Evolutionary conservation across 768 basidiomycete species (phyloP).

Genomic region (Phaeotremella fagi): DNA sequence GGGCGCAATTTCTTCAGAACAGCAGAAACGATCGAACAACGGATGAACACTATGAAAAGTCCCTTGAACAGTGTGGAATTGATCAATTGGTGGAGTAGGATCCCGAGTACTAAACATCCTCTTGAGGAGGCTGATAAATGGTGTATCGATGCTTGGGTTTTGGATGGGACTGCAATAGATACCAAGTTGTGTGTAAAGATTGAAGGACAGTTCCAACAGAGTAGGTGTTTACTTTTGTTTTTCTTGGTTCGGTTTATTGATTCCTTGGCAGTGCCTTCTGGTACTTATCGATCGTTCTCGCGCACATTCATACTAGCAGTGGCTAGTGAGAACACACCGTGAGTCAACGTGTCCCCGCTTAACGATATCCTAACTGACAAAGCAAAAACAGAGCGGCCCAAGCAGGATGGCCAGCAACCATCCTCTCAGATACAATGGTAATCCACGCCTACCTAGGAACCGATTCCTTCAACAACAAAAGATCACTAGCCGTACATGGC

Average conservation of each 20-base stretch:
- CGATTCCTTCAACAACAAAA: conserved; percentile 64
- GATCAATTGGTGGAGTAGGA: conserved; percentile 56
- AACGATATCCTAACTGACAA: not conserved
- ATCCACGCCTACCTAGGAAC: conserved; percentile 78
- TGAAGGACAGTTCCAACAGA: conserved; percentile 87
- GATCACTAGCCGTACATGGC: conserved; percentile 42
- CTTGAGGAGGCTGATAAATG: conserved; percentile 75
- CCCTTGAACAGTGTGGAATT: conserved; percentile 59
- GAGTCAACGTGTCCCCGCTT: conserved; percentile 48
- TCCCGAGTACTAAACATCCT: conserved; percentile 81
- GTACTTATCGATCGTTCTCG: conserved; percentile 86
- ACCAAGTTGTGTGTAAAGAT: conserved; percentile 63
- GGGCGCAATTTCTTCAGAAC: conserved; percentile 50
- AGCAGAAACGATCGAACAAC: conserved; percentile 25
- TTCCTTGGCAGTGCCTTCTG: conserved; percentile 57
- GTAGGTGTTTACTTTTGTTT: conserved; percentile 55
- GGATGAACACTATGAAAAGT: conserved; percentile 59
- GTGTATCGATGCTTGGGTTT: conserved; percentile 76
- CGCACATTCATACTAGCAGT: conserved; percentile 82
- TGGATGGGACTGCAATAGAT: conserved; percentile 46
- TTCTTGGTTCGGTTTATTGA: not conserved
- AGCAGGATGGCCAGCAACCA: conserved; percentile 82
- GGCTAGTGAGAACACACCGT: conserved; percentile 77
- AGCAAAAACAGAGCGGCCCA: conserved; percentile 61
- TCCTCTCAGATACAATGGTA: conserved; percentile 82